A percentile compares a stretch with the other conserved stretches of the same genome.
phyloP scores from a whole-genome alignment of 352 stramenopile species.

The Thalassiosira livingstoniorum region DNA sequence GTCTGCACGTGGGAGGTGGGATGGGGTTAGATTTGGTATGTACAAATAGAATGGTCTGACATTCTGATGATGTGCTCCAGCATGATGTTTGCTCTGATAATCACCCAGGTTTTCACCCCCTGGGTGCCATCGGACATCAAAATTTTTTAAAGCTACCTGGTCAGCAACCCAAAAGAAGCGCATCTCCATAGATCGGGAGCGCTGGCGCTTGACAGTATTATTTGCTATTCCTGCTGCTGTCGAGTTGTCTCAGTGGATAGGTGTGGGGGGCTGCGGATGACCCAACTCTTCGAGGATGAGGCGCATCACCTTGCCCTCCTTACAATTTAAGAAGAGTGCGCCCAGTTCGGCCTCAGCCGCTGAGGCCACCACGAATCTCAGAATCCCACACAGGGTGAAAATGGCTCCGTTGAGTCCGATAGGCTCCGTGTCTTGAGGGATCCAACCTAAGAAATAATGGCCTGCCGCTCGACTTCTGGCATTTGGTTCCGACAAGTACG shows the following conservation, averaged over 20 bases:
- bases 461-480: conserved; percentile 22
- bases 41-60: too few relatives aligned
- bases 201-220: neutral
- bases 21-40: neutral
- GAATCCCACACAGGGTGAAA: neutral
- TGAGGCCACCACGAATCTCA: neutral
- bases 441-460: conserved; percentile 21
- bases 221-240: neutral
- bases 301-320: neutral
- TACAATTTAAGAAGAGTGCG: neutral
- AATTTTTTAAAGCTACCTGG: neutral
- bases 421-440: neutral
- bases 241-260: neutral
- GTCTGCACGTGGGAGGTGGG: neutral
- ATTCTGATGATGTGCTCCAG: too few relatives aligned
- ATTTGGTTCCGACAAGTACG: conserved; percentile 42
- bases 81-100: neutral
- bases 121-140: neutral
- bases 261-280: neutral
- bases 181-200: neutral
- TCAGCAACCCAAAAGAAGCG: neutral
- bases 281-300: neutral
- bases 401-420: neutral
- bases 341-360: neutral
- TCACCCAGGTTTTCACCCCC: neutral